Evolutionary conservation across 2,329 filamentous ascomycete species (phyloP).

Genomic region (Arthrobotrys musiformis): DNA sequence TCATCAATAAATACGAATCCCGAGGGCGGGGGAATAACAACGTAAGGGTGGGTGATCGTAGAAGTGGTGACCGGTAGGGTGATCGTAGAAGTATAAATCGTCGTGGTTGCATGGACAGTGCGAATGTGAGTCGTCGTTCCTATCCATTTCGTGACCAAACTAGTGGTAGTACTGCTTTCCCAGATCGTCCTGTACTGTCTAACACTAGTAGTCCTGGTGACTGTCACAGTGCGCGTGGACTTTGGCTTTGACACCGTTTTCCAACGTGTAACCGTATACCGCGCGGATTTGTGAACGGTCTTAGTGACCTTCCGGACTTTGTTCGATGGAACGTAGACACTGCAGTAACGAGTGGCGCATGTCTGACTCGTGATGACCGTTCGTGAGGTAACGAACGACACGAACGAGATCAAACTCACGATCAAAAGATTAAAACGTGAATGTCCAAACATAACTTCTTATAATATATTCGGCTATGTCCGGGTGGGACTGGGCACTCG

Average conservation of each 20-base stretch:
- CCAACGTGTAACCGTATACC: conserved; percentile 24
- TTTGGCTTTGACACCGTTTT: conserved; percentile 12
- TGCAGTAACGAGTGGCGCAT: conserved; percentile 38
- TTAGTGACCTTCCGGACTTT: conserved; percentile 13
- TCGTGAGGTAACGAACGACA: conserved; percentile 17
- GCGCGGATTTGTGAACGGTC: conserved; percentile 7
- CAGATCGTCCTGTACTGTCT: conserved; percentile 4
- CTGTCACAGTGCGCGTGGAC: conserved; percentile 8
- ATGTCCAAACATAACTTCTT: background rate
- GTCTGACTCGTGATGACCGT: conserved; percentile 23
- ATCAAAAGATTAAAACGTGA: conserved; percentile 12
- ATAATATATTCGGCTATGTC: background rate
- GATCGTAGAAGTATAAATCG: background rate
- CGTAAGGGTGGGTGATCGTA: conserved; percentile 10
- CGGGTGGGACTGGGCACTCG: background rate
- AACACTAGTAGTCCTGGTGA: background rate
- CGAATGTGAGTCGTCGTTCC: conserved; percentile 13
- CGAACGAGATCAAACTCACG: conserved; percentile 6
- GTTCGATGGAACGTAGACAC: background rate
- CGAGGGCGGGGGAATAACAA: background rate
- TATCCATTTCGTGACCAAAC: conserved; percentile 3
- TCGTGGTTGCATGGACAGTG: background rate
- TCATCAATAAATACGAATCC: conserved; percentile 14
- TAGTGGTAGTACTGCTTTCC: conserved; percentile 1
- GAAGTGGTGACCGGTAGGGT: background rate